Percentiles rank a stretch among this genome's conserved stretches.
phyloP scores from a whole-genome alignment of 208 protist genomes.

The Angomonas ambiguus region DNA sequence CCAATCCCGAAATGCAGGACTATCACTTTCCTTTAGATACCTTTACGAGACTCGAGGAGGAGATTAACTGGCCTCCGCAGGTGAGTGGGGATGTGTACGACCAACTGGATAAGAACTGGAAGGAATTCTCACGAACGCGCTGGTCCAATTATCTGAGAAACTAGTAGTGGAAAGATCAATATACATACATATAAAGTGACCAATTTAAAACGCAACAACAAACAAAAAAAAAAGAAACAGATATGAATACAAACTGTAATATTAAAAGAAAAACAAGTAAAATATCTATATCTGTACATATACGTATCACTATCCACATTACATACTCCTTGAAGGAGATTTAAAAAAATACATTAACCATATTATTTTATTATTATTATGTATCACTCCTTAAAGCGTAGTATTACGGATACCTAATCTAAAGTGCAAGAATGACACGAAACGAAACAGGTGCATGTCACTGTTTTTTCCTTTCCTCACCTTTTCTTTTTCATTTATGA shows the following conservation, averaged over 20 bases:
- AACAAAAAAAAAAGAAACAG: too few species aligned
- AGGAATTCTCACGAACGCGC: constrained; percentile 88
- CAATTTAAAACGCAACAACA: too few species aligned
- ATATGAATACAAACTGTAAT: too few species aligned
- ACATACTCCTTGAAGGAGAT: not conserved
- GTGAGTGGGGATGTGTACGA: constrained; percentile 80
- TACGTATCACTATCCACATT: constrained; percentile 7
- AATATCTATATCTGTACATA: not conserved
- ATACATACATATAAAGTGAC: not conserved
- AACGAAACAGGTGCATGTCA: too few species aligned
- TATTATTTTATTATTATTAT: too few species aligned
- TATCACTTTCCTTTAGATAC: constrained; percentile 82
- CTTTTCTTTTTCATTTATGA: too few species aligned
- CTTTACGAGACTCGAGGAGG: constrained; percentile 81
- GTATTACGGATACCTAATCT: too few species aligned
- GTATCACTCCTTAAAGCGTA: too few species aligned
- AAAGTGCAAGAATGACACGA: too few species aligned
- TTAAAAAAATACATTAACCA: too few species aligned
- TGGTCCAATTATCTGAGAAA: constrained; percentile 87
- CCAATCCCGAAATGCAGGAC: not conserved
- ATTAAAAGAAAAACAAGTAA: too few species aligned
- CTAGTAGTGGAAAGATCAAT: constrained; percentile 12
- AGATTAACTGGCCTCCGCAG: constrained; percentile 90
- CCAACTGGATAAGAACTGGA: constrained; percentile 91
- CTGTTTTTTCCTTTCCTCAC: too few species aligned